Evolutionary conservation across 768 basidiomycete genomes (phyloP).

Genomic region (Mycena indigotica): DNA sequence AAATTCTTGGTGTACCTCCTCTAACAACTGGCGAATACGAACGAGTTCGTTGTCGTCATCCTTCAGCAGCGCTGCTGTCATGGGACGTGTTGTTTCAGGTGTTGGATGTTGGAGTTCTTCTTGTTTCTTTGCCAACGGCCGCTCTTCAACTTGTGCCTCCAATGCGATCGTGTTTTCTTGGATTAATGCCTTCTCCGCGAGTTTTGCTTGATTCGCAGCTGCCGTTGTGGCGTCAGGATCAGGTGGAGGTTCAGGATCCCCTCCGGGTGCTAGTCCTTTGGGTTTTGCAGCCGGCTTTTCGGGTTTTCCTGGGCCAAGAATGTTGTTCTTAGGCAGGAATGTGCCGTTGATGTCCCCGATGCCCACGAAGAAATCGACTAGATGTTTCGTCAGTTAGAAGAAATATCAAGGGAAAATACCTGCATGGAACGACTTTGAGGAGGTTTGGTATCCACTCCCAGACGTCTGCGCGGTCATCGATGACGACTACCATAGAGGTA

Average conservation of each 20-base stretch:
- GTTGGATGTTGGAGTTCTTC: constrained; percentile 65
- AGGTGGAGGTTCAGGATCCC: not conserved
- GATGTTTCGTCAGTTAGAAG: constrained; percentile 22
- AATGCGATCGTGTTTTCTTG: constrained; percentile 73
- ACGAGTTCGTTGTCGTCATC: constrained; percentile 84
- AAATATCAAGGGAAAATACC: constrained; percentile 26
- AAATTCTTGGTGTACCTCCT: constrained; percentile 76
- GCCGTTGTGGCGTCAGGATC: not conserved
- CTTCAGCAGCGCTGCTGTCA: constrained; percentile 74
- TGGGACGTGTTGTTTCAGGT: constrained; percentile 32
- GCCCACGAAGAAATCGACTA: constrained; percentile 97
- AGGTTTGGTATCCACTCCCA: constrained; percentile 99
- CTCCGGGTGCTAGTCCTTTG: not conserved
- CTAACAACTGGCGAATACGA: constrained; percentile 82
- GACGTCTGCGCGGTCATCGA: constrained; percentile 97
- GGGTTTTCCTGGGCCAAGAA: constrained; percentile 41
- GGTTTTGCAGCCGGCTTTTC: constrained; percentile 14
- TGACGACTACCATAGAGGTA: constrained; percentile 98
- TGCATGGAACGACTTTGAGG: constrained; percentile 95
- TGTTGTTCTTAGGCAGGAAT: constrained; percentile 80
- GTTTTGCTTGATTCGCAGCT: constrained; percentile 43
- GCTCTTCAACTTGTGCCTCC: constrained; percentile 82
- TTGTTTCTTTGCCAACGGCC: constrained; percentile 87
- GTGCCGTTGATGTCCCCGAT: constrained; percentile 98
- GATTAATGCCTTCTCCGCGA: constrained; percentile 56